Percentiles rank a stretch among this genome's conserved stretches.
Evolutionary conservation across 352 stramenopile genomes (phyloP).

Genomic region (Blastocystis sp.): DNA sequence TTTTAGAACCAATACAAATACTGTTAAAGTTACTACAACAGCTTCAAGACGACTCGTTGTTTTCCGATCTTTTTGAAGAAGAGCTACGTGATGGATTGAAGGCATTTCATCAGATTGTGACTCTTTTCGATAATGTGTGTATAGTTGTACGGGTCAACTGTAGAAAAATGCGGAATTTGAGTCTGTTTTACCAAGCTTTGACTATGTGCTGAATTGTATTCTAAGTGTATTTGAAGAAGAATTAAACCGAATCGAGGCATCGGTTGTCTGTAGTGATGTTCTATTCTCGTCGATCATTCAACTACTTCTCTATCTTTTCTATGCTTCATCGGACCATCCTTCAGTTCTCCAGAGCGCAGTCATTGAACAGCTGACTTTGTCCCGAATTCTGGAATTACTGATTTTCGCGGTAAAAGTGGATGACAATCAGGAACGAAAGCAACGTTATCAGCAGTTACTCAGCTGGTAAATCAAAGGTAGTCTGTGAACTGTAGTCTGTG

Average conservation of each 20-base stretch:
- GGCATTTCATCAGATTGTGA: neutral
- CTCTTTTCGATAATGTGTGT: neutral
- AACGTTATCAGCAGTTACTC: constrained; percentile 33
- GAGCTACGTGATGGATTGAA: neutral
- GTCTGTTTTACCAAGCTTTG: neutral
- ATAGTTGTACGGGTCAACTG: neutral
- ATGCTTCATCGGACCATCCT: neutral
- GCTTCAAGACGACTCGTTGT: neutral
- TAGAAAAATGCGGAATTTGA: neutral
- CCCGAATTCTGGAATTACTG: neutral
- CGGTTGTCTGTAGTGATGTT: neutral
- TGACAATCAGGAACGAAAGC: neutral
- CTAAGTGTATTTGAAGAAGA: neutral
- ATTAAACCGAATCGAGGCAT: neutral
- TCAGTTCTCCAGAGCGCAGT: neutral
- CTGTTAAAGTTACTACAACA: neutral
- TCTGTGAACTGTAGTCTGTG: neutral
- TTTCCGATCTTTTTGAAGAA: neutral
- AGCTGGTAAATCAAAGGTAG: neutral
- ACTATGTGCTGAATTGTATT: neutral
- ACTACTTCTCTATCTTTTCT: neutral
- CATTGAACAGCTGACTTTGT: neutral
- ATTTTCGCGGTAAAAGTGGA: neutral
- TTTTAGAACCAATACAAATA: neutral
- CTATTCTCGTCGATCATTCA: neutral